Evolutionary conservation across 345 rosid species (phyloP), one percentile per base, ranked within the genome.

Genomic region (Heritiera littoralis): DNA sequence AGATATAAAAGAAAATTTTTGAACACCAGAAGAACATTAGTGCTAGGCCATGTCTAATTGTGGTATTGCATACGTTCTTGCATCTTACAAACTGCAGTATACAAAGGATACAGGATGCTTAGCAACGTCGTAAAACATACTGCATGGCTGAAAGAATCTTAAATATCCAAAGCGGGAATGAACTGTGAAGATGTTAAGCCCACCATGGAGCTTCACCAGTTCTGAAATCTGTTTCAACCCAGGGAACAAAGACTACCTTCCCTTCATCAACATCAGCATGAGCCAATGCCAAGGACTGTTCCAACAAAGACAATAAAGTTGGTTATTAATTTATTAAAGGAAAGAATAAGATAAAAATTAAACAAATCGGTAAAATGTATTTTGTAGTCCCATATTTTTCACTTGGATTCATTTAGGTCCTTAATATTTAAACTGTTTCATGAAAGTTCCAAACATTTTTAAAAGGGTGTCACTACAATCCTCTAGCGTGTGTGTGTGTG

Each of bases 181-280:
- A 51, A 23, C 0, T 11, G 20, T 23, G 32, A 61, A 55, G 41
- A 66, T 18, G 71, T 55, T 85, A 93, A 78, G 98, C 81, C 98
- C 97, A 95, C 98, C 99, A 95, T 67, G 97, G 98, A 60, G 82
- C 90, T 0, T 95, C 99, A 23, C 99, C 99, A 2, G 98, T 95
- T 87, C 99, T 93, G 90, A 95, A 95, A 87, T 95, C 99, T 38
- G 98, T 92, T 84, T 93, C 98, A 5, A 83, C 84, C 99, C 99
- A 95, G 9, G 97, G 96, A 63, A 92, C 92, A 54, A 95, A 93
- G 10, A 95, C 63, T 74, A 95, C 98, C 92, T 93, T 95, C 60
- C 97, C 98, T 0, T 93, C 92, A 60, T 83, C 94, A 15, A 93
- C 2, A 41, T 93, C 92, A 3, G 92, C 92, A 8, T 92, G 95